Evolutionary conservation across 305 asterid genomes (phyloP), one percentile per base, ranked within the genome.

Genomic region (Ajuga reptans): DNA sequence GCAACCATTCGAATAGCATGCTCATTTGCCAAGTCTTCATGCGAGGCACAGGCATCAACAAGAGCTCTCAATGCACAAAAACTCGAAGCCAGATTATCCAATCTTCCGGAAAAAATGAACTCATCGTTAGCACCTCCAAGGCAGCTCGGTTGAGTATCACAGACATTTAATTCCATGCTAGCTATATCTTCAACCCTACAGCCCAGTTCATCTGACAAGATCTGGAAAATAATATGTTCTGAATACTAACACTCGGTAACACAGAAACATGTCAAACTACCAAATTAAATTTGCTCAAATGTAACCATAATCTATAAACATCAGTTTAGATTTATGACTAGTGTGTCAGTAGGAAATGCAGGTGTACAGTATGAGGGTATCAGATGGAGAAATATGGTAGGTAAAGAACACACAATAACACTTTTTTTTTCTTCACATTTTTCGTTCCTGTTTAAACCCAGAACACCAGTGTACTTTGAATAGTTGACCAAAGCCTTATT

Each of bases 101-200:
- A 71, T 84, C 98, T 90, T 81, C 98, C 98, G 80, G 98, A 93
- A 80, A 88, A 90, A 82, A 93, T 81, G 86, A 93, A 88, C 81
- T 92, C 97, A 50, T 90, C 84, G 72, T 86, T 87, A 68, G 92
- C 97, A 85, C 97, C 98, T 77, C 97, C 98, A 68, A 90, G 96
- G 81, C 98, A 93, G 83, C 98, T 90, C 68, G 98, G 87, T 80
- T 93, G 97, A 74, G 92, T 93, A 78, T 93, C 98, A 45, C 97
- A 93, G 71, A 93, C 85, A 83, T 93, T 93, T 80, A 93, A 81
- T 80, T 90, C 98, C 51, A 93, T 75, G 80, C 84, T 87, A 33
- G 83, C 93, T 64, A 93, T 90, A 76, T 90, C 94, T 58, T 86
- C 84, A 84, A 83, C 85, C 74, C 84, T 77, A 82, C 97, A 93